Evolutionary conservation across 768 basidiomycete species (phyloP).

Genomic region (Hydnomerulius pinastri): DNA sequence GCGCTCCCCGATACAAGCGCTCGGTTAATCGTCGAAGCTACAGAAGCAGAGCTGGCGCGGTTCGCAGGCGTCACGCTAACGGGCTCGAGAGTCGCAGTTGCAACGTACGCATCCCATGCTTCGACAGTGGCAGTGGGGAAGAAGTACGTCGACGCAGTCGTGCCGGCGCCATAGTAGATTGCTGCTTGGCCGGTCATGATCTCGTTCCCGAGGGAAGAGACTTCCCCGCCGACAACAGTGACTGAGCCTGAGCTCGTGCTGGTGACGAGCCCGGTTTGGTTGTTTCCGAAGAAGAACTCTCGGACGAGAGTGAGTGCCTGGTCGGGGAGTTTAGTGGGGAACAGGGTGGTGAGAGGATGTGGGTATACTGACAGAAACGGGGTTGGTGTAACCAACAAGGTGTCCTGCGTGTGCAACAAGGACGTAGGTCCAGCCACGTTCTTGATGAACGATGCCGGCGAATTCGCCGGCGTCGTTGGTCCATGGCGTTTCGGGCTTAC

Average conservation of each 20-base stretch:
- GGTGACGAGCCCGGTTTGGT: constrained; percentile 58
- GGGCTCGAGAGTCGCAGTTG: constrained; percentile 34
- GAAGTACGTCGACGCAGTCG: constrained; percentile 52
- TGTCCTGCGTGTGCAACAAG: constrained; percentile 42
- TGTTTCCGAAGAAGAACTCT: constrained; percentile 68
- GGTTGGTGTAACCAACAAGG: constrained; percentile 38
- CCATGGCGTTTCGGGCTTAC: constrained; percentile 70
- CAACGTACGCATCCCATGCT: constrained; percentile 56
- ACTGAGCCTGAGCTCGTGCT: constrained; percentile 20
- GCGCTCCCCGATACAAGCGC: background rate
- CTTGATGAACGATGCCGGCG: constrained; percentile 74
- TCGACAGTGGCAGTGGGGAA: constrained; percentile 56
- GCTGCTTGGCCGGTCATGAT: constrained; percentile 56
- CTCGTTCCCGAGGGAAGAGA: constrained; percentile 43
- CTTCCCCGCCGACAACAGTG: constrained; percentile 52
- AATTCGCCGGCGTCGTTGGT: constrained; percentile 55
- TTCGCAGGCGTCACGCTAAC: background rate
- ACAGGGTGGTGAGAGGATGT: background rate
- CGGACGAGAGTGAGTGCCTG: constrained; percentile 64
- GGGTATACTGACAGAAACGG: constrained; percentile 44
- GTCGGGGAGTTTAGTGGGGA: background rate
- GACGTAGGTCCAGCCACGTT: constrained; percentile 57
- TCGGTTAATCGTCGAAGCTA: background rate
- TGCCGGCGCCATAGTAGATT: constrained; percentile 55
- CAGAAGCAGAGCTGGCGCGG: background rate